These are phyloP conservation scores for Solanum sejunctum DNA, from an alignment of 257 asterid genomes.

Conservation along the genomic window DNA sequence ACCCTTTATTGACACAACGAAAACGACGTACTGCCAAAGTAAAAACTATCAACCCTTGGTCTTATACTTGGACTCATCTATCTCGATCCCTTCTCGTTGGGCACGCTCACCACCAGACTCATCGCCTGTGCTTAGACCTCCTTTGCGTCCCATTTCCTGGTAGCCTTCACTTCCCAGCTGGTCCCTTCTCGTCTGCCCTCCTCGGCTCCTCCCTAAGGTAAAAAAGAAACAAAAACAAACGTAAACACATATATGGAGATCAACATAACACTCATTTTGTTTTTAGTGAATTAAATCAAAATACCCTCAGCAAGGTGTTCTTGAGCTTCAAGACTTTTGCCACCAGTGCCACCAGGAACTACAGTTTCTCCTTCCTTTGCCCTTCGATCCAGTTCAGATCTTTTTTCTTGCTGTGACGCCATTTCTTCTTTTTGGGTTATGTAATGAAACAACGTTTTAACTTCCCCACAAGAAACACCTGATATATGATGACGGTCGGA, in stretches of 20 bases:
- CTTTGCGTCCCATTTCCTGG: conserved; percentile 52
- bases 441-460: too few relatives aligned
- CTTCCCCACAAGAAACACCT: neutral
- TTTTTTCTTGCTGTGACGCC: conserved; percentile 33
- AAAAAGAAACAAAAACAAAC: neutral
- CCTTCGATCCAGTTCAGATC: conserved; percentile 24
- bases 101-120: conserved; percentile 31
- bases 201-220: conserved; percentile 38
- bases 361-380: conserved; percentile 54
- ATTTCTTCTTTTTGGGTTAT: neutral
- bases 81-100: conserved; percentile 25
- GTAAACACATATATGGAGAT: neutral
- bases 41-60: neutral
- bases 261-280: neutral
- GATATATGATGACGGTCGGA: too few relatives aligned
- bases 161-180: conserved; percentile 51
- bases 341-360: conserved; percentile 56
- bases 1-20: neutral
- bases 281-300: too few relatives aligned
- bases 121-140: conserved; percentile 38
- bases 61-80: conserved; percentile 40
- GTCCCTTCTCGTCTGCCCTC: conserved; percentile 48
- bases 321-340: conserved; percentile 50
- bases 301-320: conserved; percentile 57
- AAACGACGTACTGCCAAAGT: neutral